These are phyloP conservation scores for Alternaria postmessia DNA, from an alignment of 2,329 filamentous ascomycete species.

Conservation along the genomic window DNA sequence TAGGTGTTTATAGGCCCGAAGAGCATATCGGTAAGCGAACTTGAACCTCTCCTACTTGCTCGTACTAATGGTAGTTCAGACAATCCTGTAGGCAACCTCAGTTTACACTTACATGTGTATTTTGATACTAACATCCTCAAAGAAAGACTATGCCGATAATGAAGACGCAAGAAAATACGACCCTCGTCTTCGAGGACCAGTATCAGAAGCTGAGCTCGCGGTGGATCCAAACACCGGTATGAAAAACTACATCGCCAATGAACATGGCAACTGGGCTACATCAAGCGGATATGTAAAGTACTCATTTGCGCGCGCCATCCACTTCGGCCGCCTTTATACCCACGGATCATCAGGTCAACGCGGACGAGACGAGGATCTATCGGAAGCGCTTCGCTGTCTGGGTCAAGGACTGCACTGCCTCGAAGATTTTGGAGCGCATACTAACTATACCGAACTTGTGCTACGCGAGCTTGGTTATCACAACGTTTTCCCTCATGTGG, in stretches of 20 bases:
- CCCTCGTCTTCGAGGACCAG: conserved; percentile 79
- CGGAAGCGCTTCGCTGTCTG: conserved; percentile 59
- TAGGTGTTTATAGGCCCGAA: conserved; percentile 59
- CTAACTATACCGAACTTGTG: conserved; percentile 64
- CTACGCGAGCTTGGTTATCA: conserved; percentile 60
- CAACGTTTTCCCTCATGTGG: conserved; percentile 63
- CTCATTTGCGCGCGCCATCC: conserved; percentile 58
- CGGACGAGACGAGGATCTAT: conserved; percentile 55
- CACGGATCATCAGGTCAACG: conserved; percentile 53
- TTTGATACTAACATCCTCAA: not conserved
- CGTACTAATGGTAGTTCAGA: conserved; percentile 25
- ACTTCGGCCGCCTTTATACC: conserved; percentile 59
- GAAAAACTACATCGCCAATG: conserved; percentile 99
- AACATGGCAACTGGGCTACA: conserved; percentile 85
- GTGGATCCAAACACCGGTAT: conserved; percentile 66
- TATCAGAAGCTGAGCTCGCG: conserved; percentile 60
- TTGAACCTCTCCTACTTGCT: not conserved
- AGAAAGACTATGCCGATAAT: conserved; percentile 65
- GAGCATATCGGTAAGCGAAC: conserved; percentile 54
- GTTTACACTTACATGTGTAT: conserved; percentile 1
- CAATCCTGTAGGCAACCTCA: conserved; percentile 29
- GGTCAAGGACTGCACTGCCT: conserved; percentile 63
- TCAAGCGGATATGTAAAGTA: conserved; percentile 79
- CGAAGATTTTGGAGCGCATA: conserved; percentile 64
- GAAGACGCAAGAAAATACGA: conserved; percentile 85